These are phyloP conservation scores for Scytalidium sp. DNA, from an alignment of 2,329 filamentous ascomycete genomes.

Conservation along the genomic window DNA sequence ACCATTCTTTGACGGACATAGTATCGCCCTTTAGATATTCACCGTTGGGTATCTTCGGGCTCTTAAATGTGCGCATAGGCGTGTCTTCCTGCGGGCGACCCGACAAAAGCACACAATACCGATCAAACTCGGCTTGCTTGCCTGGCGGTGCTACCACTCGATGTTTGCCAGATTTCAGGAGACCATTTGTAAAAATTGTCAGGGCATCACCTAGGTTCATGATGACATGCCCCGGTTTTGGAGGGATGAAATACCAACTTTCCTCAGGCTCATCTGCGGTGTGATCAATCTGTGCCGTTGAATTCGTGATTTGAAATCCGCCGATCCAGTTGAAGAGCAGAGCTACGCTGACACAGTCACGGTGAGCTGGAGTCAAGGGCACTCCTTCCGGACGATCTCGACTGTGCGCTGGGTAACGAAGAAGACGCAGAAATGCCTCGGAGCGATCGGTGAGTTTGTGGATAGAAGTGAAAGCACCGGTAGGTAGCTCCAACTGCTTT, in stretches of 20 bases:
- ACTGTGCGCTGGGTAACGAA: neutral
- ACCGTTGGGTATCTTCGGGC: neutral
- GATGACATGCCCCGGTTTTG: conserved; percentile 26
- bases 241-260: conserved; percentile 19
- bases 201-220: conserved; percentile 46
- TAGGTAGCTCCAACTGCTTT: neutral
- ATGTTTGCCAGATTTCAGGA: conserved; percentile 28
- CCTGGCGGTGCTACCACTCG: conserved; percentile 22
- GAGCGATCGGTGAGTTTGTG: neutral
- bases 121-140: neutral
- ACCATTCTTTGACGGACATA: neutral
- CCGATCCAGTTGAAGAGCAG: neutral
- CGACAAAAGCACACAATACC: neutral
- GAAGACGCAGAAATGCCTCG: neutral
- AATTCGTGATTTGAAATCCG: neutral
- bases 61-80: neutral
- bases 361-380: neutral
- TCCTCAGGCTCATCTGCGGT: conserved; percentile 1
- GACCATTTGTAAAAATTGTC: conserved; percentile 39
- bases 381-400: neutral
- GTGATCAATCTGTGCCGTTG: neutral
- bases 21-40: neutral
- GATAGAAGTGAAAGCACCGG: neutral
- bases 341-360: neutral
- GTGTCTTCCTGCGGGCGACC: neutral